Evolutionary conservation across 2,329 filamentous ascomycete genomes (phyloP).

Genomic region (Leptodontidium sp.): DNA sequence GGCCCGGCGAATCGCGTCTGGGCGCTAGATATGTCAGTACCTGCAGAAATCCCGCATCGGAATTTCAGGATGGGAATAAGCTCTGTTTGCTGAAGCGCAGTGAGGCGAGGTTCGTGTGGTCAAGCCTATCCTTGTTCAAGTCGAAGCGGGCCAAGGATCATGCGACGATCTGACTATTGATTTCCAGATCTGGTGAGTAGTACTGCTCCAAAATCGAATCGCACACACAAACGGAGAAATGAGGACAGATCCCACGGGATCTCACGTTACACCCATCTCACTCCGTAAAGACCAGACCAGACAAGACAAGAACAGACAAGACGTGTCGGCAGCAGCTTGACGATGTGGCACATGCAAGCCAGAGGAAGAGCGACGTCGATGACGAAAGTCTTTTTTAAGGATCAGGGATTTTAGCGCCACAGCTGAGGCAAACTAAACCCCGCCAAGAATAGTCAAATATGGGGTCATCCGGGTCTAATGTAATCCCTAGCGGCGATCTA

Average conservation of each 20-base stretch:
- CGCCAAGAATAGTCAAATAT: constrained; percentile 11
- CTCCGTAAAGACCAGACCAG: background rate
- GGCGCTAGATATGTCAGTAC: background rate
- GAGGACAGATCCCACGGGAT: background rate
- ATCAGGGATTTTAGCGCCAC: constrained; percentile 9
- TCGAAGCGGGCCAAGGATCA: background rate
- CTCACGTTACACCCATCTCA: background rate
- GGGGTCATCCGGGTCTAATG: constrained; percentile 9
- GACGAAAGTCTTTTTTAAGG: constrained; percentile 1
- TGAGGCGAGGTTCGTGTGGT: background rate
- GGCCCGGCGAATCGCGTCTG: constrained; percentile 9
- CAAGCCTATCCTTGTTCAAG: background rate
- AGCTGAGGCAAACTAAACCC: constrained; percentile 1
- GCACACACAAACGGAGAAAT: background rate
- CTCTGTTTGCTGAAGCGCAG: constrained; percentile 3
- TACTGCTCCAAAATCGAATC: background rate
- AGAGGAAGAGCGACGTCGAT: constrained; percentile 9
- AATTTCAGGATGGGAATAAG: background rate
- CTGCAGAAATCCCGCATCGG: constrained; percentile 8
- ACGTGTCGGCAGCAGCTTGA: background rate
- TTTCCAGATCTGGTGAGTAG: background rate
- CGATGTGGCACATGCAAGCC: background rate
- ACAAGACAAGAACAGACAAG: background rate
- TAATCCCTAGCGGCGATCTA: constrained; percentile 1
- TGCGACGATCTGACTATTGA: background rate